Evolutionary conservation across 768 basidiomycete genomes (phyloP).

Genomic region (Lanmaoa rubissima): DNA sequence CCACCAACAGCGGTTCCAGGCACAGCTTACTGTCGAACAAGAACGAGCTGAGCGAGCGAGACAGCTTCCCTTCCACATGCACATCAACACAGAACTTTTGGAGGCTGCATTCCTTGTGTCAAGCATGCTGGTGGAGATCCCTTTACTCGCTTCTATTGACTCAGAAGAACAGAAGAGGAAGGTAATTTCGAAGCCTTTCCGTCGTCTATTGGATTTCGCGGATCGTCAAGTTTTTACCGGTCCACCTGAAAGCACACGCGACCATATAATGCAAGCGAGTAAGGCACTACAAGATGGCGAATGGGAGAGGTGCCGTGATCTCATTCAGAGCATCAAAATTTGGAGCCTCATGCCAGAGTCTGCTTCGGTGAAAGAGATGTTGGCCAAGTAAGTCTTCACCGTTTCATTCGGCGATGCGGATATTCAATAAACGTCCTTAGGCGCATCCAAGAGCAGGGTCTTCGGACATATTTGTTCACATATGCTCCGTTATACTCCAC

Average conservation of each 20-base stretch:
- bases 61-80: constrained; percentile 98
- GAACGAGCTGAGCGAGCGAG: constrained; percentile 95
- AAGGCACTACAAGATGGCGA: constrained; percentile 95
- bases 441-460: constrained; percentile 96
- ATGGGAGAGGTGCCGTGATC: constrained; percentile 93
- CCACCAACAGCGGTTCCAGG: constrained; percentile 86
- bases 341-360: constrained; percentile 96
- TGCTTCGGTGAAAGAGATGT: constrained; percentile 86
- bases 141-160: constrained; percentile 89
- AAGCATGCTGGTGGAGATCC: constrained; percentile 98
- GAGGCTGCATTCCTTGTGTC: constrained; percentile 98
- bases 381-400: constrained; percentile 66
- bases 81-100: constrained; percentile 96
- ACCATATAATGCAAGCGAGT: constrained; percentile 99
- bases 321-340: constrained; percentile 95
- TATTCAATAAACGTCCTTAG: constrained; percentile 39
- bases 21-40: constrained; percentile 84
- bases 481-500: constrained; percentile 89
- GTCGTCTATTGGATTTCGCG: constrained; percentile 91
- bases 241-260: constrained; percentile 96
- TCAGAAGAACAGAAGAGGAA: constrained; percentile 93
- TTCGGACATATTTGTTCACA: constrained; percentile 97
- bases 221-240: constrained; percentile 98
- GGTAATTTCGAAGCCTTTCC: constrained; percentile 94
- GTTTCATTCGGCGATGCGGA: background rate